Base-by-base conservation (phyloP, 2,329 filamentous ascomycete genomes). In the Aspergillus sp. region DNA sequence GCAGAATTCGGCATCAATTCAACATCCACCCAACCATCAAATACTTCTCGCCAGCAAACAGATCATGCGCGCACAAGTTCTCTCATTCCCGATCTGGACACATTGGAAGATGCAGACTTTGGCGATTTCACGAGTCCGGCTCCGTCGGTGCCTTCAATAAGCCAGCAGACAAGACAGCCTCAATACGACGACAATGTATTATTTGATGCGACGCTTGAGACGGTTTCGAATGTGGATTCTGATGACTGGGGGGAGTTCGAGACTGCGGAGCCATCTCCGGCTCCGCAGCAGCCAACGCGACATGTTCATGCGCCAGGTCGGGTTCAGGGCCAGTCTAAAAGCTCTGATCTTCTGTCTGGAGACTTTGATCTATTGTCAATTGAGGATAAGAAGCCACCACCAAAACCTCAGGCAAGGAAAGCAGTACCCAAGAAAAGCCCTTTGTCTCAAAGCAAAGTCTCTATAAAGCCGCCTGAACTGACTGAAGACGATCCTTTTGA, bases 151-250 rank as follows among this genome's bases (percentile, higher is more conserved):
- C 41, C 41, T 17, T 46, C 45, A 20, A n/a, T 41, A 17, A 13
- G 17, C 43, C 47, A 52, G 25, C 35, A 39, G 17, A 42, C 5
- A 17, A 19, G 13, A 12, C 38, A 42, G 5, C 7, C 13, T 35
- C 47, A 63, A 54, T 45, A 53, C 42, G 58, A 60, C 12, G 60
- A 55, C 2, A 78, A 81, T 53, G 76, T 88, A 3, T 69, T 88
- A 2, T 88, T 88, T 61, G 84, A 88, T 64, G 83, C 79, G 32
- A 53, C 63, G 27, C 52, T 60, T 6, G 67, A 70, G 41, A 45
- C 44, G 33, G 49, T 50, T 25, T 53, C 56, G 10, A 55, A 56
- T 38, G 59, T 64, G 27, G 56, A 54, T 7, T 66, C 70, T 30
- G 71, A 73, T 43, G 69, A 69, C 7, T 74, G 71, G 71, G 72